Base-by-base conservation (phyloP, 192 early-diverging fungal genomes). In the Phycomyces nitens region DNA sequence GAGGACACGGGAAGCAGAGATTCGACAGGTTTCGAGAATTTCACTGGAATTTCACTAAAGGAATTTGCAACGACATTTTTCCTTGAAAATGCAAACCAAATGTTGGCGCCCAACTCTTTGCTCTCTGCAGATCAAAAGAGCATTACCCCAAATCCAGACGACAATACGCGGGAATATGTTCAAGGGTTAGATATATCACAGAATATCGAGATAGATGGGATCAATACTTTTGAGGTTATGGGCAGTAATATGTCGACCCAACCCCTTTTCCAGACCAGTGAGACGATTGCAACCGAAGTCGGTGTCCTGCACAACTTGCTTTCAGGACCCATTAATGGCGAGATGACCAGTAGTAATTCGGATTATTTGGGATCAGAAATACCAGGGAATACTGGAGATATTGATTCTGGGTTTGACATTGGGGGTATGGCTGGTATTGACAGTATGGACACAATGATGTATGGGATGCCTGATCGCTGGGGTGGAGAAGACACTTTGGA, bases 381-480 rank as follows among this genome's bases (percentile, higher is more conserved):
- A 3, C 3, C 12, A n/a, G 18, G 12, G 44, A 47, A 11, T 11
- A 47, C 2, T 47, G 18, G 15, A 7, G 44, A 14, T n/a, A 47
- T 47, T 14, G 44, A 18, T 14, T n/a, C 44, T 47, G 44, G 12
- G 12, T 14, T n/a, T 3, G 15, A 47, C 44, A 47, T 14, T 11
- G 12, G 18, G 12, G 52, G 52, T 43, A 54, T 42, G 14, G 14
- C 21, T 14, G 57, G 0, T 7, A 47, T 64, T 18, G 69, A 75
- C 43, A 49, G 39, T 11, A 61, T 75, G 44, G 68, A 65, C 27
- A 42, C 49, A 21, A 70, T 70, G 58, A 44, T 52, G 14, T 43
- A 62, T 18, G 60, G 56, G 20, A 41, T 75, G 52, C 53, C 60
- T 11, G 56, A 58, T 51, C 16, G 40, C 21, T 75, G 73, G 73